Conservation (phyloP, 768 basidiomycete genomes). For the Lentinula guzmanii region DNA sequence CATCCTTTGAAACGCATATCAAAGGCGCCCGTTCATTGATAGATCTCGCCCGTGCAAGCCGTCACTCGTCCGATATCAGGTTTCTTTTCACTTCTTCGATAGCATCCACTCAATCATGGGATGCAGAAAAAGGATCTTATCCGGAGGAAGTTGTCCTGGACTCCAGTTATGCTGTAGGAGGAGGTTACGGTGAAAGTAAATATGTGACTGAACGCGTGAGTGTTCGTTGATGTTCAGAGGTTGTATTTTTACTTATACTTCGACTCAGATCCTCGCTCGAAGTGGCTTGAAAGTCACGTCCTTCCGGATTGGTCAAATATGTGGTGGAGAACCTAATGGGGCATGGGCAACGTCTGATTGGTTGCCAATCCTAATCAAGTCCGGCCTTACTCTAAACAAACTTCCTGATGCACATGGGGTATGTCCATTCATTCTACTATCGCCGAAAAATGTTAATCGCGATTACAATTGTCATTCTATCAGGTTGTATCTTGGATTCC, state of each 20-base stretch:
- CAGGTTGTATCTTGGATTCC: slow-evolving; percentile 31
- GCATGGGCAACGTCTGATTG: slow-evolving; percentile 41
- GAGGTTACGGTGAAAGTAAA: slow-evolving; percentile 15
- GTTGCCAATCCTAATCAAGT: slow-evolving; percentile 38
- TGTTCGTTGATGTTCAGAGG: neutral
- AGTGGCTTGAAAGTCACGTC: slow-evolving; percentile 19
- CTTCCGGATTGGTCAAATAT: slow-evolving; percentile 26
- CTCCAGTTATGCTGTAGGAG: slow-evolving; percentile 9
- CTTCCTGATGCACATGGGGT: slow-evolving; percentile 27
- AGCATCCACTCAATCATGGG: slow-evolving; percentile 23
- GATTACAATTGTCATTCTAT: too few relatives aligned
- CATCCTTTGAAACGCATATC: slow-evolving; percentile 28
- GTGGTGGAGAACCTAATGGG: slow-evolving; percentile 32
- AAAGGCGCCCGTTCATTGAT: slow-evolving; percentile 21
- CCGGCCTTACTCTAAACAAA: slow-evolving; percentile 20
- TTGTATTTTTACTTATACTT: neutral
- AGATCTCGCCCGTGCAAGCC: slow-evolving; percentile 15
- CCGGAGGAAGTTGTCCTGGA: slow-evolving; percentile 16
- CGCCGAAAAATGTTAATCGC: neutral
- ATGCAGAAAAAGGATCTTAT: slow-evolving; percentile 12
- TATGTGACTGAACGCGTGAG: slow-evolving; percentile 15
- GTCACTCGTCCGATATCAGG: slow-evolving; percentile 8
- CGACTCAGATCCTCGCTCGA: slow-evolving; percentile 15
- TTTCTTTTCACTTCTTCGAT: slow-evolving; percentile 24
- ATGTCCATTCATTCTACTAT: slow-evolving; percentile 5